Conservation (phyloP, 164 flowering plant species). For the Piper longum region DNA sequence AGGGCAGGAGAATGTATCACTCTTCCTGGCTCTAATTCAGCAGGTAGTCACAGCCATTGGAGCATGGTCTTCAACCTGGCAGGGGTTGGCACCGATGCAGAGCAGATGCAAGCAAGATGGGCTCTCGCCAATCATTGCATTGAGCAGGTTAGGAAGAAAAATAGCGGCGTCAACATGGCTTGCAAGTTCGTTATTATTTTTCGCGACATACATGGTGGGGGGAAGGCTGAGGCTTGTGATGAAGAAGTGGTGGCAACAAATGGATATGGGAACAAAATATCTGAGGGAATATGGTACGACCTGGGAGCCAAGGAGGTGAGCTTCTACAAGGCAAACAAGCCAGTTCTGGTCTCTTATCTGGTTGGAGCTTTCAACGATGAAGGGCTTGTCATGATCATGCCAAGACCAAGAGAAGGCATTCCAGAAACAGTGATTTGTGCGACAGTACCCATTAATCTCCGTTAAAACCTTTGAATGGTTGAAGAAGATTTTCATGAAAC, state of each 20-base stretch:
- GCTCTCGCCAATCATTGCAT: background rate
- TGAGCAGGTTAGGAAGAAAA: background rate
- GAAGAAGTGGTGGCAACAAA: background rate
- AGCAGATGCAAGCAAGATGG: background rate
- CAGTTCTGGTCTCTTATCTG: background rate
- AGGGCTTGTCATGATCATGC: constrained; percentile 7
- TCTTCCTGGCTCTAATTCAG: background rate
- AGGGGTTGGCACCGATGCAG: background rate
- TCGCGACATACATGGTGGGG: background rate
- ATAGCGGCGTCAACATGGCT: background rate
- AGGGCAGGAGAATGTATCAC: background rate
- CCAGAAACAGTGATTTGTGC: background rate
- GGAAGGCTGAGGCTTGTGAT: background rate
- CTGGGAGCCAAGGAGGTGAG: background rate
- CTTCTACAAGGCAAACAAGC: constrained; percentile 2
- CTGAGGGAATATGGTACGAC: background rate
- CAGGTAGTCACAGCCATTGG: background rate
- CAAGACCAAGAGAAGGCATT: background rate
- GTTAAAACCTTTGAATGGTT: background rate
- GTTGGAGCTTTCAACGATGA: constrained; percentile 1
- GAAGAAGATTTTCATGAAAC: background rate
- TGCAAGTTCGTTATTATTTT: background rate
- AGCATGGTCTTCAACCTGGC: background rate
- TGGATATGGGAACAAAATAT: background rate
- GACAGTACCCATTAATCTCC: background rate